Evolutionary conservation across 164 flowering plant species (phyloP).

Genomic region (Echeveria elegans): DNA sequence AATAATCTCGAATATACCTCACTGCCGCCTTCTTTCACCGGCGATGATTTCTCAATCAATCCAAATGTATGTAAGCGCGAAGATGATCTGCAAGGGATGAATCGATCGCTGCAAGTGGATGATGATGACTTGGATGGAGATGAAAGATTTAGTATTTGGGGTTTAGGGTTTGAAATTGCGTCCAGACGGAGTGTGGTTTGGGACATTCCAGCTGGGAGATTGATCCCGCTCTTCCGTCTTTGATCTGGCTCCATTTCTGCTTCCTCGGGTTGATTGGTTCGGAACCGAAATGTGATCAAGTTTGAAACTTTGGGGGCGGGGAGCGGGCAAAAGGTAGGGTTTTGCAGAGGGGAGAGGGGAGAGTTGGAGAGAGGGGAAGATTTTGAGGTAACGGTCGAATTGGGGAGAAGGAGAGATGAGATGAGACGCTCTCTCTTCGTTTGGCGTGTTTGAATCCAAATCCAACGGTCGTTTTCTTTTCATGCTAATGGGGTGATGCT

Average conservation of each 20-base stretch:
- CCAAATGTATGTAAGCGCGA: conserved; percentile 87
- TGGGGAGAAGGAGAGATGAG: background rate
- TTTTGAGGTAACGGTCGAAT: background rate
- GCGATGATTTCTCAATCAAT: conserved; percentile 68
- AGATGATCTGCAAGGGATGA: conserved; percentile 92
- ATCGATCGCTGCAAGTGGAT: conserved; percentile 64
- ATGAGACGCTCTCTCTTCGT: too few species aligned
- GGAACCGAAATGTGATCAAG: background rate
- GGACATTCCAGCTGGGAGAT: conserved; percentile 84
- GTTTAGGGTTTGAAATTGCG: conserved; percentile 27
- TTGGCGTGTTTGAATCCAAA: background rate
- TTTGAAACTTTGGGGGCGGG: background rate
- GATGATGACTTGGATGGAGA: conserved; percentile 39
- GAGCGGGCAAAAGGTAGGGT: background rate
- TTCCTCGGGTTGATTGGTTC: background rate
- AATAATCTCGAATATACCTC: conserved; percentile 68
- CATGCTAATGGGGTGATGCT: background rate
- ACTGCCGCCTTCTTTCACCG: conserved; percentile 73
- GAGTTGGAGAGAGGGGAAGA: background rate
- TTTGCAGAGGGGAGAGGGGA: background rate
- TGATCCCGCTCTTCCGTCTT: conserved; percentile 52
- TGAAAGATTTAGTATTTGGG: conserved; percentile 41
- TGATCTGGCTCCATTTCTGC: conserved; percentile 44
- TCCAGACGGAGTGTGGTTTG: conserved; percentile 54
- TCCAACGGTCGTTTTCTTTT: conserved; percentile 1